Evolutionary conservation across 306 rosid genomes (phyloP), one percentile per base, ranked within the genome.

Genomic region (peach (Prunus persica)): DNA sequence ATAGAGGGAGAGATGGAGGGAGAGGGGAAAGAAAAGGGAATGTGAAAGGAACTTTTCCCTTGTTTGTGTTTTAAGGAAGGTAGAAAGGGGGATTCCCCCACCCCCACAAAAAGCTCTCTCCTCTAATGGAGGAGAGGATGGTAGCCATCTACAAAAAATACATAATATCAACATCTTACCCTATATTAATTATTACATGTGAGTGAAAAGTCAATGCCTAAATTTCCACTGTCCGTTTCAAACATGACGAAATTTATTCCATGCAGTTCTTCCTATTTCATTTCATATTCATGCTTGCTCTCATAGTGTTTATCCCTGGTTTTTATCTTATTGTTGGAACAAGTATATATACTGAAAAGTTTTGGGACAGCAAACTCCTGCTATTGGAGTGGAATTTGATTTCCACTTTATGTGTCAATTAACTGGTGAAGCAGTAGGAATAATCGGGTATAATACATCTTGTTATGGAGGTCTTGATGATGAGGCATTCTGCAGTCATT

Each of bases 101-200:
- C 12, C 30, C 25, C 20, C 24, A n/a, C 24, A 10, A 22, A 57
- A 61, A 41, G 18, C 25, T 57, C 7, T 72, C 47, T 43, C 76
- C 67, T 24, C 55, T 41, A 20, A 38, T 56, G 66, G 38, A 57
- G 66, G 38, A 57, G 66, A 41, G 76, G 41, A 38, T 71, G 75
- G 16, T 20, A 71, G 76, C 32, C 38, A 38, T 13, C 52, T 15
- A 20, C 65, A 38, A 56, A 20, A 72, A 28, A 56, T 72, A 58
- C 41, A 22, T 24, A n/a, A 56, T 38, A 41, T n/a, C 30, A 14
- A 22, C 51, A 34, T 54, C 75, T 71, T 71, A 3, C 66, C 10
- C 22, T 70, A 16, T 43, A 32, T 30, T n/a, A 12, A 51, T 38
- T 63, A 8, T 63, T 70, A 51, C 28, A 18, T 19, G 61, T 10